Base-by-base conservation (phyloP, 164 flowering plant genomes). In the Cinnamomum chago region DNA sequence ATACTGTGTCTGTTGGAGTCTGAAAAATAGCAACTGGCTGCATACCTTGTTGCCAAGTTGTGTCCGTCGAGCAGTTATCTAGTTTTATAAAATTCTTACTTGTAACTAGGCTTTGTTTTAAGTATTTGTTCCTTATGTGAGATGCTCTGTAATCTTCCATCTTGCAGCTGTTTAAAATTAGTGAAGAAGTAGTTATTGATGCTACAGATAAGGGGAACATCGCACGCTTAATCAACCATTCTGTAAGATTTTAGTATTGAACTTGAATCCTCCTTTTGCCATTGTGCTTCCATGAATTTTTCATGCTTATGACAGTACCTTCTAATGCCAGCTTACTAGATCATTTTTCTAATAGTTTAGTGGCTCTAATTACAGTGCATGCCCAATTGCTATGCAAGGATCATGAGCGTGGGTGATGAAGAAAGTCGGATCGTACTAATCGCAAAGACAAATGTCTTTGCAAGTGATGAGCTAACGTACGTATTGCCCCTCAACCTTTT, bases 381-480 rank as follows among this genome's bases (percentile, higher is more conserved):
- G 91, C 98, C 99, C 58, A 96, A 94, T 75, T 93, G 98, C 80
- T 96, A 89, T 82, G 97, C 99, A 35, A 91, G 99, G 81, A 94
- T 96, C 66, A 86, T 96, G 97, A 94, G 92, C 70, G 86, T 89
- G 22, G 90, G 94, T 35, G 86, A 82, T 70, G 90, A 83, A 27
- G 88, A 93, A 82, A 91, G 86, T 77, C 82, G 97, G 71, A 92
- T 96, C 28, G 99, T 96, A 50, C 93, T 95, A 25, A 89, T 96
- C 83, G 97, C 99, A 1, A 94, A 94, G 86, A 82, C 86, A 10
- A 88, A 86, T 66, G 93, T 96, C 24, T 65, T 86, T 67, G 94
- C 94, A 64, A 97, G 95, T 9, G 97, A 92, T 14, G 99, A 96
- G 81, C 85, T 96, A 76, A 96, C 99, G 98, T 95, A 90, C 98